Evolutionary conservation across 495 filamentous ascomycete species (phyloP), one percentile per base, ranked within the genome.

Genomic region (Penicillium daleae): DNA sequence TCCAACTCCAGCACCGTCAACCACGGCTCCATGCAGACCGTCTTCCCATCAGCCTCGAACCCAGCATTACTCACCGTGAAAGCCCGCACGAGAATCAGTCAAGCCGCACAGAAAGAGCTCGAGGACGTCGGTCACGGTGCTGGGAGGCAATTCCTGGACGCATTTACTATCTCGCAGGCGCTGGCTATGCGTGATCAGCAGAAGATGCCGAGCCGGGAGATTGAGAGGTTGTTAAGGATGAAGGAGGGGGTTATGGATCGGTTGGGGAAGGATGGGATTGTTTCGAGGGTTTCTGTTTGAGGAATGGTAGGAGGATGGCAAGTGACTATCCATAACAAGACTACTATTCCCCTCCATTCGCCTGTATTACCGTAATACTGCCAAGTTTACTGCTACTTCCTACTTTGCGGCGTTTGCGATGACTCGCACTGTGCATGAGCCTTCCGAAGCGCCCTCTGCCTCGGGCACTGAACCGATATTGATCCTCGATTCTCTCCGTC

Each of bases 151-250:
- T 90, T 86, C 70, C 57, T 90, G 60, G 89, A 91, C 82, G 83
- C 84, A 1, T 68, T 78, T 53, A 86, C 83, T 26, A 78, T 92
- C 37, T 69, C 83, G 66, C 82, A 87, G 78, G 82, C 84, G n/a
- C 57, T 92, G 67, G 70, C 75, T 44, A 74, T 90, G 81, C 76
- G 86, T 66, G 85, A 88, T 73, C 73, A 80, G 60, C 79, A 81
- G 74, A 77, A 82, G 1, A 66, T 85, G 65, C 56, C 58, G 22
- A 72, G 57, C 37, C 73, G 46, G 49, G 81, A 87, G 68, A 89
- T 91, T 74, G 89, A 92, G 76, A 73, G 71, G 70, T 64, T 65
- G 44, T 67, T 92, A 67, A 78, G 83, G 54, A 74, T 92, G 70
- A 83, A 76, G 76, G 75, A 64, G 54, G 89, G 89, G 0, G 75